Base-by-base conservation (phyloP, 306 rosid species). In the Castanea sativa region DNA sequence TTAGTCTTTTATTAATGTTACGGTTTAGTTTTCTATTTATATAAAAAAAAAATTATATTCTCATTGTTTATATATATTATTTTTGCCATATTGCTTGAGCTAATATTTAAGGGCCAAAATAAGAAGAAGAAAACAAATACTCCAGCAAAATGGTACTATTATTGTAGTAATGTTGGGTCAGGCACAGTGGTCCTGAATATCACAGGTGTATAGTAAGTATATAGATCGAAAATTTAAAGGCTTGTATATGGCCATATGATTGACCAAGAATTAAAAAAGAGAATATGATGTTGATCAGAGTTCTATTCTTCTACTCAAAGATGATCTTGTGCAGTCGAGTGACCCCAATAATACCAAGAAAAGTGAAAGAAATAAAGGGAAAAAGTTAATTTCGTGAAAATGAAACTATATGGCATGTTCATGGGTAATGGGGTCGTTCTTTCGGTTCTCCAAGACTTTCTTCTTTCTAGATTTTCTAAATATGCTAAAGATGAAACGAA, bases 401-500 rank as follows among this genome's bases (percentile, higher is more conserved):
- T 9, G 78, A 80, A 33, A 55, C 45, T 8, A 5, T 19, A 59
- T 56, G 73, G 30, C 45, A 15, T 69, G 14, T 23, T 9, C 41
- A 6, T n/a, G 5, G 30, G 56, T 9, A 41, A 41, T 19, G 30
- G 68, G 68, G 60, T 23, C 23, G 23, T 29, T 45, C 82, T 38
- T 29, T 15, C 14, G 2, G 49, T 3, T 27, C 27, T 72, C 65
- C 56, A 76, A n/a, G 32, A 57, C 70, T 82, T 13, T 73, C 45
- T 53, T 63, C 58, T 74, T 76, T 76, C 73, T 63, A 73, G 67
- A 55, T 56, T 71, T 23, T 59, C 71, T 55, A 3, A 1, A 52
- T 1, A 72, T 20, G 35, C 33, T 27, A 51, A 32, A 79, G 56
- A 80, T 10, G 92, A 82, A 25, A 25, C 27, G 27, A 25, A 83